A percentile compares a stretch with the other conserved stretches of the same genome.
Conservation (phyloP, 352 stramenopile species). For the Phytophthora lateralis region DNA sequence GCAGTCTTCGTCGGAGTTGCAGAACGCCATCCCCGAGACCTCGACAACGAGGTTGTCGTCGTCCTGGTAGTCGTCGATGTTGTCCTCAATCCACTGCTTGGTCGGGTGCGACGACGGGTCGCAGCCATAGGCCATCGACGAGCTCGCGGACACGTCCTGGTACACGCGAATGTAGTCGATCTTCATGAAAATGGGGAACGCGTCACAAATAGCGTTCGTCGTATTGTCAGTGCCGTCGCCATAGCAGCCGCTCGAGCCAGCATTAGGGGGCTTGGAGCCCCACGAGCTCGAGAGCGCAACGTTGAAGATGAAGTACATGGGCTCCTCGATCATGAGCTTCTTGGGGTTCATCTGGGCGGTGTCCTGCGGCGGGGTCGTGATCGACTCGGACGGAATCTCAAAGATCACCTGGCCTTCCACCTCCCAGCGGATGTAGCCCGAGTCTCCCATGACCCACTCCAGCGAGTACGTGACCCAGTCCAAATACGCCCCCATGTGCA, state of each 20-base stretch:
- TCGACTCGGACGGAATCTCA: constrained; percentile 69
- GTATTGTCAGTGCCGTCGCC: constrained; percentile 31
- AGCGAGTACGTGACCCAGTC: constrained; percentile 70
- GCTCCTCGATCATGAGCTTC: constrained; percentile 90
- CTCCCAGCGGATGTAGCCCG: constrained; percentile 61
- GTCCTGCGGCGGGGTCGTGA: constrained; percentile 61
- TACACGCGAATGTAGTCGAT: constrained; percentile 75
- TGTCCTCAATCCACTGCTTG: constrained; percentile 62
- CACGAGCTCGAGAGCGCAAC: constrained; percentile 88
- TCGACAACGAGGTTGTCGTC: constrained; percentile 47
- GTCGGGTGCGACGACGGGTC: constrained; percentile 59
- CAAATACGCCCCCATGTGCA: constrained; percentile 78
- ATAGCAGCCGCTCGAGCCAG: constrained; percentile 34
- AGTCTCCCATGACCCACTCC: constrained; percentile 56
- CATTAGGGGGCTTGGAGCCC: constrained; percentile 56
- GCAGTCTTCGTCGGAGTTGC: constrained; percentile 54
- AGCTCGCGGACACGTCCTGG: constrained; percentile 37
- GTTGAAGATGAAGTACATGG: constrained; percentile 93
- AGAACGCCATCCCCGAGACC: constrained; percentile 55
- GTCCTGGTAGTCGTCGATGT: constrained; percentile 61
- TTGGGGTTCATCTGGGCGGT: constrained; percentile 57
- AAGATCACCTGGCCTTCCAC: constrained; percentile 88
- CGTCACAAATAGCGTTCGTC: constrained; percentile 56
- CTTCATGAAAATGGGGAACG: constrained; percentile 73
- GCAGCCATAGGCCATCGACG: constrained; percentile 52